Base-by-base conservation (phyloP, 257 asterid species). In the Thymus quinquecostatus region DNA sequence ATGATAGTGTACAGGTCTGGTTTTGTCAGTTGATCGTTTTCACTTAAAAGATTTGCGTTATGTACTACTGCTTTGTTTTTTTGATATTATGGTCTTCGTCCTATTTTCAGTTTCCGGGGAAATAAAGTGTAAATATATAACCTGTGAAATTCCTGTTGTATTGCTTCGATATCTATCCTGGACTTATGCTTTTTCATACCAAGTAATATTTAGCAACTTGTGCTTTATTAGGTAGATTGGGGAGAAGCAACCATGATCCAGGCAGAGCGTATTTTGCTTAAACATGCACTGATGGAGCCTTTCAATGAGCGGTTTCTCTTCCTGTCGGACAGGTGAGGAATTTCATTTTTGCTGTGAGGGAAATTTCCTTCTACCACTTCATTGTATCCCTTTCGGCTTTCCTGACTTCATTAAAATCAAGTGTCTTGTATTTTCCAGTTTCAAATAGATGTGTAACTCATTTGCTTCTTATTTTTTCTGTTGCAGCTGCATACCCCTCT, bases 201-300 rank as follows among this genome's bases (percentile, higher is more conserved):
- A 44, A 62, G 69, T 68, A 63, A 82, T 78, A 69, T 71, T 81
- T 69, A 82, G 74, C 83, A 64, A 79, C 69, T 69, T 70, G 45
- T 84, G 69, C 71, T 74, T 77, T 71, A 76, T 82, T 86, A 95
- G 99, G 95, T 95, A 83, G 99, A 92, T 63, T 95, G 99, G 99
- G 99, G 99, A 83, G 99, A 88, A 80, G 95, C 98, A 71, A 95
- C 83, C 86, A 95, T 95, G 99, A 83, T 95, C 78, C 98, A 79
- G 86, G 99, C 99, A 64, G 99, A 95, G 86, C 98, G 96, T 62
- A 48, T 84, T 77, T 81, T 95, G 83, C 96, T 95, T 79, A 89
- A 75, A 71, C 75, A 87, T 78, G 99, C 99, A 60, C 81, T 95
- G 67, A 78, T 60, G 80, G 96, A 95, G 83, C 88, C 89, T 68